Evolutionary conservation across 257 asterid species (phyloP), one percentile per base, ranked within the genome.

Genomic region (Prunella vulgaris): DNA sequence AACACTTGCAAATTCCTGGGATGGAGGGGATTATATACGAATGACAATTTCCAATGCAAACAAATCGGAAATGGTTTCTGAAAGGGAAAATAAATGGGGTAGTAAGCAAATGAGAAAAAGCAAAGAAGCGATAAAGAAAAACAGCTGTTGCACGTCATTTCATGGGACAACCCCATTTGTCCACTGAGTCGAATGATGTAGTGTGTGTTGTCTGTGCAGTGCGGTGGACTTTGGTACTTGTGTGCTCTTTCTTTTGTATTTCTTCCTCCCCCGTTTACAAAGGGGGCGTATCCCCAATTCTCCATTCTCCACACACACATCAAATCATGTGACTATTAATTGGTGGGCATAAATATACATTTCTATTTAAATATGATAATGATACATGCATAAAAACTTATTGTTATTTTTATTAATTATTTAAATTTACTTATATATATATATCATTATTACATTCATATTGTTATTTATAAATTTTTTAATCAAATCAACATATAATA

Each of bases 101-200:
- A 46, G 17, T 18, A 44, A 21, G 37, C 38, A 22, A 58, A 65
- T 64, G 38, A 64, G 12, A 2, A 10, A 24, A 42, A 54, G 9
- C 17, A 60, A 64, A 51, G 37, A 64, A 59, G 66, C 3, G 69
- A 37, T 13, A 59, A 66, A 70, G 75, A 20, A 32, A 28, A 48
- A 52, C 64, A 77, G 78, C 75, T 69, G 74, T 48, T 40, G 49
- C 48, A 61, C 62, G 85, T 77, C 84, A 82, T 77, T 75, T 84
- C 93, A 81, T 84, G 84, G 85, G 90, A 85, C 82, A 81, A 78
- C 80, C 81, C 83, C 79, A 79, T 69, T 83, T 79, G 85, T 76
- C 86, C 87, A 79, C 59, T 33, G 77, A 57, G 27, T 69, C 59
- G 62, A 52, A 10, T 32, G 15, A 4, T 66, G 48, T 9, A 24